Evolutionary conservation across 768 basidiomycete species (phyloP).

Genomic region (Sporobolomyces phaffii): DNA sequence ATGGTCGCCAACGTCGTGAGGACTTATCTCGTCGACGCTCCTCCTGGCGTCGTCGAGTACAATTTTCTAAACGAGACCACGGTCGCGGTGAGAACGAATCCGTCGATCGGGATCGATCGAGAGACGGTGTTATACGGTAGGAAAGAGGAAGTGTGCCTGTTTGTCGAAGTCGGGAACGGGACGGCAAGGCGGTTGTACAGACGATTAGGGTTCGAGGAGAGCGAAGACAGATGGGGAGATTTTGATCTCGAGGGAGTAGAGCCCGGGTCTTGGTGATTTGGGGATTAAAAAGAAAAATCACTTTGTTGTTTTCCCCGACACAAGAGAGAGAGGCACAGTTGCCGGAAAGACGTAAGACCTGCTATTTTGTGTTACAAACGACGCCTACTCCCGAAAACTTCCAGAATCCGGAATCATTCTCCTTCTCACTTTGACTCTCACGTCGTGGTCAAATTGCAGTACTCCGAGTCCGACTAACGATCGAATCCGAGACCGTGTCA

Average conservation of each 20-base stretch:
- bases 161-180: constrained; percentile 6
- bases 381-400: too few species aligned
- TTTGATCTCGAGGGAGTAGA: constrained; percentile 3
- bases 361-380: too few species aligned
- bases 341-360: too few species aligned
- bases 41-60: too few species aligned
- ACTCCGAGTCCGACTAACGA: constrained; percentile 26
- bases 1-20: background rate
- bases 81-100: background rate
- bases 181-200: background rate
- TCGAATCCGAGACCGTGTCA: background rate
- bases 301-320: too few species aligned
- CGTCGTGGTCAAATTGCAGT: constrained; percentile 1
- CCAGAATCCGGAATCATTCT: background rate
- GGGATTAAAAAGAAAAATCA: too few species aligned
- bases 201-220: background rate
- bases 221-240: background rate
- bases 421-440: background rate
- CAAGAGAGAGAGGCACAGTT: background rate
- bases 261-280: constrained; percentile 4
- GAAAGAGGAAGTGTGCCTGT: constrained; percentile 31
- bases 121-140: background rate
- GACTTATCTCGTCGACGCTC: constrained; percentile 11
- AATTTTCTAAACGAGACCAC: too few species aligned
- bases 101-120: too few species aligned